Evolutionary conservation across 495 filamentous ascomycete species (phyloP).

Genomic region (Aspergillus incahuasiensis): DNA sequence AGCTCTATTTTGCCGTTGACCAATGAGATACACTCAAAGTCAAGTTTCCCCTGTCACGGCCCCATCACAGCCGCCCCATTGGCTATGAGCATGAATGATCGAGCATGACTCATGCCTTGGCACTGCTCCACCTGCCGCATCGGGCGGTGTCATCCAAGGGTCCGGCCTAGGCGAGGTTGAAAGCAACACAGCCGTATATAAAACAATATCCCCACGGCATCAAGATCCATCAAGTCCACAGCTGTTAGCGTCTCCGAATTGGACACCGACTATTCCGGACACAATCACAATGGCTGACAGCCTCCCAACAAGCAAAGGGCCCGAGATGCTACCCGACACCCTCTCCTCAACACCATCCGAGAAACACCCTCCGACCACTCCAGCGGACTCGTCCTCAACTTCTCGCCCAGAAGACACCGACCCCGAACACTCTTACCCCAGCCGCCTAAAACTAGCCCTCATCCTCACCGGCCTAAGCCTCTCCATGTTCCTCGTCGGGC

Average conservation of each 20-base stretch:
- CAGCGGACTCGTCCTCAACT: no score
- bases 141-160: not conserved
- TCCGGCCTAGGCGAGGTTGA: not conserved
- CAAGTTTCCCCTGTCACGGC: not conserved
- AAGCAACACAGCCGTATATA: not conserved
- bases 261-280: no score
- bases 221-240: no score
- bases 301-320: not conserved
- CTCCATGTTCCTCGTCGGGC: constrained; percentile 35
- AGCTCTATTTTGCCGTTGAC: no score
- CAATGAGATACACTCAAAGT: not conserved
- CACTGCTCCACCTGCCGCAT: not conserved
- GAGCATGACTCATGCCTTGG: constrained; percentile 14
- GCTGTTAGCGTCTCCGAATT: no score
- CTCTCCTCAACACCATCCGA: not conserved
- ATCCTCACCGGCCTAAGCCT: constrained; percentile 7
- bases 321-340: not conserved
- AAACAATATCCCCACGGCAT: not conserved
- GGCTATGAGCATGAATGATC: constrained; percentile 4
- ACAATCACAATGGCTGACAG: not conserved
- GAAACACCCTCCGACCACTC: no score
- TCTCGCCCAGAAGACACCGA: no score
- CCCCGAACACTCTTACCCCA: no score
- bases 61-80: no score
- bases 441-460: not conserved